Conservation (phyloP, 148 eudicot species). For the Camellia lanceoleosa region DNA sequence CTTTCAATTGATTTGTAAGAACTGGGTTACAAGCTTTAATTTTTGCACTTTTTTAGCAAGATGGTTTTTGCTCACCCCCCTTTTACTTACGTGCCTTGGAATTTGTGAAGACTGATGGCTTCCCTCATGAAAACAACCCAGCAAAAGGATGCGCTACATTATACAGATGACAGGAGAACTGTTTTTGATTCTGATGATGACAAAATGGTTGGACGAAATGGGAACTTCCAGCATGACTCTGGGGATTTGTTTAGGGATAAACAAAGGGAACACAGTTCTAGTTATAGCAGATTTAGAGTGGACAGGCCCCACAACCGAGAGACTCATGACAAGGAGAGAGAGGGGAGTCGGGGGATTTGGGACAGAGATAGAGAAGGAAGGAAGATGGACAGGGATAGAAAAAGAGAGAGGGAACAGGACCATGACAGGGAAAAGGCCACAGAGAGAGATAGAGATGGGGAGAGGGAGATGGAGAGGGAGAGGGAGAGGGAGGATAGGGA, state of each 20-base stretch:
- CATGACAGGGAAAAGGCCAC: conserved; percentile 28
- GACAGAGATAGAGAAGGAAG: conserved; percentile 35
- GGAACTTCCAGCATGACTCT: conserved; percentile 31
- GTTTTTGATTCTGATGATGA: conserved; percentile 39
- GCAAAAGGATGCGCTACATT: conserved; percentile 23
- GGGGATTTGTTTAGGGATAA: conserved; percentile 42
- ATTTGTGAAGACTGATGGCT: conserved; percentile 27
- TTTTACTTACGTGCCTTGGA: conserved; percentile 13
- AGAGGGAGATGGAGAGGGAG: conserved; percentile 26
- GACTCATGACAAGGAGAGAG: conserved; percentile 36
- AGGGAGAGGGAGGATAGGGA: conserved; percentile 33
- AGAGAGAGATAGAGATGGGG: conserved; percentile 30
- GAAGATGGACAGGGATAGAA: conserved; percentile 32
- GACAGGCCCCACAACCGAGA: conserved; percentile 45
- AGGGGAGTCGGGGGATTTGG: conserved; percentile 35
- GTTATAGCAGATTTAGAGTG: conserved; percentile 39
- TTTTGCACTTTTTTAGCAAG: conserved; percentile 17
- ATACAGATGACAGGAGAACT: conserved; percentile 30
- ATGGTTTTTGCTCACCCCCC: background rate
- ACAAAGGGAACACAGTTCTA: conserved; percentile 59
- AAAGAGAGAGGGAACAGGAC: conserved; percentile 23
- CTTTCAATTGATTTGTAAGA: conserved; percentile 80
- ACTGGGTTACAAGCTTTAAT: conserved; percentile 41
- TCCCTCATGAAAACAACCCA: conserved; percentile 25
- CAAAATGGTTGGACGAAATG: conserved; percentile 17